These are phyloP conservation scores for Gossypium davidsonii DNA, from an alignment of 441 rosid genomes.

Conservation along the genomic window DNA sequence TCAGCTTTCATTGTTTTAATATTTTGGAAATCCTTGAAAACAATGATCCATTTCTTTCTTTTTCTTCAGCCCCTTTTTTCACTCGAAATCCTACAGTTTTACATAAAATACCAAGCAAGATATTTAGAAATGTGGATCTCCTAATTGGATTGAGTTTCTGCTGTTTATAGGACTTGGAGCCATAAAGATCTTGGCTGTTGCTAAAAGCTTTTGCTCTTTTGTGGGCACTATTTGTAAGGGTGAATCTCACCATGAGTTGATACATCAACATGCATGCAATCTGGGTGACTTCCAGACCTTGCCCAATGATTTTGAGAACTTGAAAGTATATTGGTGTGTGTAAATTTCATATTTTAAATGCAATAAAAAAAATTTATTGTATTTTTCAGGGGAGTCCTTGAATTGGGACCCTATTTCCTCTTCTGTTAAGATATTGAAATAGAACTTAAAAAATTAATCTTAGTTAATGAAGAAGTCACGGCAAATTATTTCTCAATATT, in stretches of 20 bases:
- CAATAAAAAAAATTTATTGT: not conserved
- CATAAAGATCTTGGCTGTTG: not conserved
- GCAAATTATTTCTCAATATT: not conserved
- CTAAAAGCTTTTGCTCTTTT: not conserved
- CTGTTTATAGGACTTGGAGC: not conserved
- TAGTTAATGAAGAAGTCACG: not conserved
- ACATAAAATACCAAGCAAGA: not conserved
- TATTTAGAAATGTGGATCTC: not conserved
- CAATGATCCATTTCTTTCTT: not conserved
- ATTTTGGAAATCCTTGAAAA: not conserved
- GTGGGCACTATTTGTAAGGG: not conserved
- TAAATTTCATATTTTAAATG: not conserved
- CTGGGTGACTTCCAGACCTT: not conserved
- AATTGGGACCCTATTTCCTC: not conserved
- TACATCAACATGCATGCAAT: not conserved
- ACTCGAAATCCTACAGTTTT: not conserved
- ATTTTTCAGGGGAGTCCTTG: not conserved
- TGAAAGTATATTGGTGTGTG: not conserved
- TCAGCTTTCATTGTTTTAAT: not conserved
- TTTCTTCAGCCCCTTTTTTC: not conserved
- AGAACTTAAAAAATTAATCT: not conserved
- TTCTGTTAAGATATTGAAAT: not conserved
- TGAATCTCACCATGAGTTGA: not conserved
- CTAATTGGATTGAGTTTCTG: not conserved
- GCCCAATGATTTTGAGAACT: not conserved